A percentile compares a stretch with the other conserved stretches of the same genome.
These are phyloP conservation scores for Eimeria brunetti DNA, from an alignment of 169 alveolate species.

Conservation along the genomic window DNA sequence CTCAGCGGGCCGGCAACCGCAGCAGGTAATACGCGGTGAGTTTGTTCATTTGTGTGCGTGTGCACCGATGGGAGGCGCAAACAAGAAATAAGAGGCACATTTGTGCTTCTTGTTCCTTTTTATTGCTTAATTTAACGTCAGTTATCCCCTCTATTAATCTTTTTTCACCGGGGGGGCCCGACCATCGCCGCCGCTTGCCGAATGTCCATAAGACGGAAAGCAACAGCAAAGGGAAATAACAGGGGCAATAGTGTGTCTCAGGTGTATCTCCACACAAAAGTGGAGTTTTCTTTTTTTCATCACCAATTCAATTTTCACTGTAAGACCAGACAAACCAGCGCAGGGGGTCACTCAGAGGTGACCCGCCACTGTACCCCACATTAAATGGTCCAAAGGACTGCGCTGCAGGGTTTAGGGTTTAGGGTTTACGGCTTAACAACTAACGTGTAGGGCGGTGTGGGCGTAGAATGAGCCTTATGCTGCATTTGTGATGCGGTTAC, in stretches of 20 bases:
- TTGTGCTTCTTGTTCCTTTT: slow-evolving; percentile 28
- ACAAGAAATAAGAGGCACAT: slow-evolving; percentile 19
- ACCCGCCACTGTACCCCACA: slow-evolving; percentile 32
- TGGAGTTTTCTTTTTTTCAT: not conserved
- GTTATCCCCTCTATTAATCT: not conserved
- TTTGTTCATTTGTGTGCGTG: not conserved
- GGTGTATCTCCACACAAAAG: not conserved
- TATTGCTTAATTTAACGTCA: too few relatives aligned
- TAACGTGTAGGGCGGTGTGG: too few relatives aligned
- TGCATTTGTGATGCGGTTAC: not conserved
- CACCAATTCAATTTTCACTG: not conserved
- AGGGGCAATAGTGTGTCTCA: not conserved
- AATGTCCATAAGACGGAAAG: not conserved
- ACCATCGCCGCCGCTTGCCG: slow-evolving; percentile 14
- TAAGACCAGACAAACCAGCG: not conserved
- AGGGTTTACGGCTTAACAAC: too few relatives aligned
- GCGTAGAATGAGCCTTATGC: not conserved
- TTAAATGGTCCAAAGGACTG: not conserved
- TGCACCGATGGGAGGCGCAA: slow-evolving; percentile 43
- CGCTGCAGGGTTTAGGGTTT: not conserved
- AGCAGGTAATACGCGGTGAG: slow-evolving; percentile 25
- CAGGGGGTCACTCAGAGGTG: slow-evolving; percentile 14
- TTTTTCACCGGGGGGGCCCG: slow-evolving; percentile 4
- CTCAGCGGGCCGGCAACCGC: slow-evolving; percentile 14
- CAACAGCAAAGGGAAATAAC: slow-evolving; percentile 10